A percentile compares a stretch with the other conserved stretches of the same genome.
These are phyloP conservation scores for Trichosporon sp. DNA, from an alignment of 1,284 basidiomycete species.

Conservation along the genomic window DNA sequence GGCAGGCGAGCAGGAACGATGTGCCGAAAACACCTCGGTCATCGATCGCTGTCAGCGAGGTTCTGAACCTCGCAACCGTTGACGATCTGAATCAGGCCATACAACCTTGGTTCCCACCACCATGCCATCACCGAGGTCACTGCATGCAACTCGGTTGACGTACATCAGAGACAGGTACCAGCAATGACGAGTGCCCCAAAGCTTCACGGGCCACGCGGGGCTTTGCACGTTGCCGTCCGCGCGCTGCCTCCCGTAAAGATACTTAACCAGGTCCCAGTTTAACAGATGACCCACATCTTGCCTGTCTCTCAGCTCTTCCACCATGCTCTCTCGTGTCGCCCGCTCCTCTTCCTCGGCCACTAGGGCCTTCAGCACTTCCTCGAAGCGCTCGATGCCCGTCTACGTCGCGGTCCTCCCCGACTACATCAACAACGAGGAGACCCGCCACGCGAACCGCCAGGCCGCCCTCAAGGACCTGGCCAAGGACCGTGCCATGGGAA, in stretches of 20 bases:
- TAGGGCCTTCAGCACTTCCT: background rate
- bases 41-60: background rate
- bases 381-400: background rate
- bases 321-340: background rate
- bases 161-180: background rate
- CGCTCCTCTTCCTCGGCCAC: background rate
- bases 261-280: background rate
- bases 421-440: conserved; percentile 4
- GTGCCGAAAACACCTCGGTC: background rate
- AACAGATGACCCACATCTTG: background rate
- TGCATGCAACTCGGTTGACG: background rate
- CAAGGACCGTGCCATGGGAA: background rate
- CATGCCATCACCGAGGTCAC: background rate
- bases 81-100: background rate
- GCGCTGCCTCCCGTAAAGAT: background rate
- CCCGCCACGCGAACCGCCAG: conserved; percentile 1
- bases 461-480: background rate
- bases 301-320: background rate
- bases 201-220: background rate
- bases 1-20: background rate
- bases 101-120: background rate
- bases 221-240: background rate
- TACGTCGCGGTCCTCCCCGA: background rate
- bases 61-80: background rate
- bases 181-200: background rate